Evolutionary conservation across 23 red algal species (phyloP).

Genomic region (Pyropia yezoensis): DNA sequence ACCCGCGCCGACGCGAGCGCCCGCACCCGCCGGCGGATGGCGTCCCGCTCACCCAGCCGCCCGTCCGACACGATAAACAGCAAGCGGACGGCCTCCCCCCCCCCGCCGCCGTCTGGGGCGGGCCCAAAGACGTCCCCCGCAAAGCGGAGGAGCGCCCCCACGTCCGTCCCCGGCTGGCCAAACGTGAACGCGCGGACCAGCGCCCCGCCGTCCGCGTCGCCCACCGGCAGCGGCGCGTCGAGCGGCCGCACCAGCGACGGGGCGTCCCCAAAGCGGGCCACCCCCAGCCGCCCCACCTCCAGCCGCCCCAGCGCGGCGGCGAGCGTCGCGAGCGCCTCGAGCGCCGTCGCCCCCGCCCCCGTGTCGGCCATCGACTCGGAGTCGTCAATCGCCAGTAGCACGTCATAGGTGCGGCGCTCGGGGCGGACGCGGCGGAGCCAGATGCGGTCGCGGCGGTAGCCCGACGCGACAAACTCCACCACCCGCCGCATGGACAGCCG

Average conservation of each 20-base stretch:
- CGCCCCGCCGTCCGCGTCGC: constrained; percentile 24
- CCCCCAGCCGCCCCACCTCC: constrained; percentile 76
- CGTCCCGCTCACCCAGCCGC: constrained; percentile 62
- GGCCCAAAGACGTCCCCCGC: constrained; percentile 24
- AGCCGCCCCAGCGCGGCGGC: constrained; percentile 56
- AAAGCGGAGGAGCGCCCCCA: constrained; percentile 44
- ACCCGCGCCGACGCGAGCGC: constrained; percentile 33
- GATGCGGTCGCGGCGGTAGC: constrained; percentile 83
- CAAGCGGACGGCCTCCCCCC: constrained; percentile 41
- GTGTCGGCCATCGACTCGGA: constrained; percentile 90
- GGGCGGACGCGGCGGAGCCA: constrained; percentile 88
- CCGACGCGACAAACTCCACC: constrained; percentile 87
- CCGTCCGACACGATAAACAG: constrained; percentile 92
- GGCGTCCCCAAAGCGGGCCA: constrained; percentile 68
- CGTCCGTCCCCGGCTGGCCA: constrained; percentile 66
- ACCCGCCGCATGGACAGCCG: constrained; percentile 86
- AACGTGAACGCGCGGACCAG: constrained; percentile 66
- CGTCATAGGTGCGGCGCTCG: constrained; percentile 80
- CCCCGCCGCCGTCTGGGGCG: not conserved
- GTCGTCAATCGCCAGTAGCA: constrained; percentile 90
- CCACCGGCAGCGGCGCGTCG: constrained; percentile 44
- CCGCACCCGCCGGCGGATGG: constrained; percentile 50
- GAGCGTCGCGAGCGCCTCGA: constrained; percentile 72
- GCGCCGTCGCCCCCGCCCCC: constrained; percentile 52
- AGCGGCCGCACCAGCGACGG: constrained; percentile 43